A percentile compares a stretch with the other conserved stretches of the same genome.
phyloP scores from a whole-genome alignment of 768 basidiomycete genomes.

The Trametes maxima region DNA sequence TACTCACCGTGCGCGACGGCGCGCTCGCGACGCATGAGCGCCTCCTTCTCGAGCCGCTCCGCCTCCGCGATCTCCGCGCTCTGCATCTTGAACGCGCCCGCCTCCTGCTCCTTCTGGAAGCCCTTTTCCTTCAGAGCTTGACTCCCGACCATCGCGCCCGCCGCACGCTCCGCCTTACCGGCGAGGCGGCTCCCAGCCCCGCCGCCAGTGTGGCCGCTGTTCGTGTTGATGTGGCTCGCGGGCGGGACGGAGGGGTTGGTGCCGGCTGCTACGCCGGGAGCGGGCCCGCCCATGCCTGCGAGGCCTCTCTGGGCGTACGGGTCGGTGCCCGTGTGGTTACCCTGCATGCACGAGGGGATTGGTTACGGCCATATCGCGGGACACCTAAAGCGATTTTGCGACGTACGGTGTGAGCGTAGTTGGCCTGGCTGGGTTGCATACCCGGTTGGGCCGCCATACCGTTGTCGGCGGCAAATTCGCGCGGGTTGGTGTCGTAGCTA shows the following conservation, averaged over 20 bases:
- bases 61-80: constrained; percentile 53
- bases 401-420: no score
- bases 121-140: constrained; percentile 51
- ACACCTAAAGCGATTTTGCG: no score
- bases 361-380: no score
- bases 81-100: constrained; percentile 47
- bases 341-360: not conserved
- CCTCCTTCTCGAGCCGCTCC: constrained; percentile 55
- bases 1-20: constrained; percentile 52
- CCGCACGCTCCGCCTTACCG: constrained; percentile 51
- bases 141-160: constrained; percentile 49
- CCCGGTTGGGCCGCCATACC: not conserved
- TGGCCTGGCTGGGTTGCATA: no score
- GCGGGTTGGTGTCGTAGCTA: not conserved
- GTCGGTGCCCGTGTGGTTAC: not conserved
- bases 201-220: constrained; percentile 22
- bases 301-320: not conserved
- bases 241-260: constrained; percentile 26
- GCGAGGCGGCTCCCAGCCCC: constrained; percentile 38
- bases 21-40: constrained; percentile 48
- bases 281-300: not conserved
- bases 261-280: not conserved
- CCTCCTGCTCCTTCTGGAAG: constrained; percentile 55
- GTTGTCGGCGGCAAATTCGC: not conserved
- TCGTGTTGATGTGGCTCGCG: constrained; percentile 23